A percentile compares a stretch with the other conserved stretches of the same genome.
Conservation (phyloP, 2,329 filamentous ascomycete genomes). For the Penicillium nordicum region DNA sequence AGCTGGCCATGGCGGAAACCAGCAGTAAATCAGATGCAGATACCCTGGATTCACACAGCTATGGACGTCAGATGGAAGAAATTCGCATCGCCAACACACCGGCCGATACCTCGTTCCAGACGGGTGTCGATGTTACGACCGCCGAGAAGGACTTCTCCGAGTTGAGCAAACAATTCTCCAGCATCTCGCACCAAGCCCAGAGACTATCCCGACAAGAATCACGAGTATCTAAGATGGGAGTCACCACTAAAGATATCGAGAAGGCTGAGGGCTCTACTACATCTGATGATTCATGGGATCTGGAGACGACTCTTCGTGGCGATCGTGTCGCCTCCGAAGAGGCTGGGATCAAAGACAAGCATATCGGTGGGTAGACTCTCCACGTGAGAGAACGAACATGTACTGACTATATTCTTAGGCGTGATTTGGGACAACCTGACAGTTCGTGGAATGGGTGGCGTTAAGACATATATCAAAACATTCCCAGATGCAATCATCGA, state of each 20-base stretch:
- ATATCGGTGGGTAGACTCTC: slow-evolving; percentile 52
- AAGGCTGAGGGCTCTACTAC: slow-evolving; percentile 48
- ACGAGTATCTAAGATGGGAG: slow-evolving; percentile 25
- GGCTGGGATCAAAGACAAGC: slow-evolving; percentile 76
- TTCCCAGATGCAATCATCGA: slow-evolving; percentile 74
- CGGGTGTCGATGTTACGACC: slow-evolving; percentile 47
- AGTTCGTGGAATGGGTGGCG: slow-evolving; percentile 70
- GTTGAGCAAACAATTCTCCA: slow-evolving; percentile 39
- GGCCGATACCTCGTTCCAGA: slow-evolving; percentile 31
- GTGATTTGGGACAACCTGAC: slow-evolving; percentile 76
- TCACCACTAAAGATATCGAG: slow-evolving; percentile 52
- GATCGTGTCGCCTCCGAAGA: slow-evolving; percentile 67
- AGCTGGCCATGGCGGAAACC: slow-evolving; percentile 12
- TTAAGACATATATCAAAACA: slow-evolving; percentile 68
- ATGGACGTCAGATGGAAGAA: slow-evolving; percentile 32
- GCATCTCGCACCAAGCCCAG: slow-evolving; percentile 36
- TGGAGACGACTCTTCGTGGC: slow-evolving; percentile 70
- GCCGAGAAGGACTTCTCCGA: slow-evolving; percentile 45
- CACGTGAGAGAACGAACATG: neutral
- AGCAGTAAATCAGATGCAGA: slow-evolving; percentile 29
- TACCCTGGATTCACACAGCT: slow-evolving; percentile 23
- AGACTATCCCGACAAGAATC: slow-evolving; percentile 35
- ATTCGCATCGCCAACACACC: slow-evolving; percentile 31
- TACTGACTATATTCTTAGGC: slow-evolving; percentile 37
- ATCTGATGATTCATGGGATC: slow-evolving; percentile 63